Evolutionary conservation across 108 stramenopile genomes (phyloP), one percentile per base, ranked within the genome.

Genomic region (Aureococcus anophagefferens): DNA sequence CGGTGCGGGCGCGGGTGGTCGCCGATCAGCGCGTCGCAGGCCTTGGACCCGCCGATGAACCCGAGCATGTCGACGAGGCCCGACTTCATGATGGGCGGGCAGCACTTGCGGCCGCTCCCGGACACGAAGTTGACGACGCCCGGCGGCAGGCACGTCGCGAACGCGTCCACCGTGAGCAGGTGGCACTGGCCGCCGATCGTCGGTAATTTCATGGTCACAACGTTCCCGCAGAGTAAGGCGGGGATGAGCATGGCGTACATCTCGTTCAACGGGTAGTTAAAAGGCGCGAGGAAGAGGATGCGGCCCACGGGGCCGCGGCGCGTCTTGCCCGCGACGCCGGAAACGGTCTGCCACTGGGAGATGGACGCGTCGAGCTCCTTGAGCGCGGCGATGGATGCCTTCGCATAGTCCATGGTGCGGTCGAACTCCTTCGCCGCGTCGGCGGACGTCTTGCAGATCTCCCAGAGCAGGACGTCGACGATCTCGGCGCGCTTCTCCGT

Each of bases 251-350:
- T 88, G 17, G 93, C 91, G 74, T 92, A 94, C 5, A 89, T 91
- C 69, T 94, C 91, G 74, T 92, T 86, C 31, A 91, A 64, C 63
- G 93, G 93, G 76, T 94, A 94, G 79, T 94, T 94, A 82, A 89
- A 90, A 4, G 93, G 93, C n/a, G 89, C 93, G 21, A 94, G 73
- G 62, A 80, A 79, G 35, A 94, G 65, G 33, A 89, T 80, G 30
- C 92, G 81, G 11, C 93, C 93, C 69, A 94, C 74, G 13, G 93
- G 85, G 32, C 83, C 81, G 14, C 91, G 80, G 17, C 85, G 62
- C 11, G 89, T 75, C 68, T 84, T 77, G 0, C 88, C 85, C 0
- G 73, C 70, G 35, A 84, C 84, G 18, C 85, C 74, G 35, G 81
- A 84, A 67, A 86, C 68, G 31, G 79, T 72, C 33, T 66, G 46